Percentiles rank a stretch among this genome's conserved stretches.
Conservation (phyloP, 805 yeast species). For the Monosporozyma yasuniensis region DNA sequence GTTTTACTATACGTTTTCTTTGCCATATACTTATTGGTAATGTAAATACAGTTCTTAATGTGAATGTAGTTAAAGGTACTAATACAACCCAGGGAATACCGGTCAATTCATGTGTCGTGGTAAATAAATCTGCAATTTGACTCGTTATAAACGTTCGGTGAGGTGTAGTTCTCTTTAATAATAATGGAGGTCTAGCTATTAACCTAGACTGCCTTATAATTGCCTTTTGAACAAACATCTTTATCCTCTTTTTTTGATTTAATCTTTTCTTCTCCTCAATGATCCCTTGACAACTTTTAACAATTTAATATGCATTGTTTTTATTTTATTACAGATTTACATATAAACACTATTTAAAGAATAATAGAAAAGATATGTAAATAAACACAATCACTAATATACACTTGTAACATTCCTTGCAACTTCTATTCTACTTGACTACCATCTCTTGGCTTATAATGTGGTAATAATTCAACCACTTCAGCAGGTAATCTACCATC, state of each 20-base stretch:
- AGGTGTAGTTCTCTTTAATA: background rate
- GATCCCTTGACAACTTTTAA: background rate
- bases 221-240: background rate
- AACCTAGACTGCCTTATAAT: background rate
- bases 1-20: conserved; percentile 58
- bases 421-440: conserved; percentile 48
- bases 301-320: background rate
- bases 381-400: background rate
- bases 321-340: background rate
- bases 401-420: background rate
- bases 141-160: background rate
- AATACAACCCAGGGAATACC: conserved; percentile 79
- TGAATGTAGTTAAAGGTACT: conserved; percentile 64
- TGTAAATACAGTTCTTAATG: conserved; percentile 57
- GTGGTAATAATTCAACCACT: conserved; percentile 60
- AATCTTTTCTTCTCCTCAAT: background rate
- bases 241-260: background rate
- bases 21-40: conserved; percentile 72
- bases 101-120: conserved; percentile 39
- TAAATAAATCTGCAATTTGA: conserved; percentile 15
- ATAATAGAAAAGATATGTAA: background rate
- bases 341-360: background rate
- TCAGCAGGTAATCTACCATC: conserved; percentile 88
- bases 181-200: background rate
- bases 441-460: conserved; percentile 93